A percentile compares a stretch with the other conserved stretches of the same genome.
Evolutionary conservation across 2,329 filamentous ascomycete species (phyloP).

Genomic region (Ceratocystis huliohia): DNA sequence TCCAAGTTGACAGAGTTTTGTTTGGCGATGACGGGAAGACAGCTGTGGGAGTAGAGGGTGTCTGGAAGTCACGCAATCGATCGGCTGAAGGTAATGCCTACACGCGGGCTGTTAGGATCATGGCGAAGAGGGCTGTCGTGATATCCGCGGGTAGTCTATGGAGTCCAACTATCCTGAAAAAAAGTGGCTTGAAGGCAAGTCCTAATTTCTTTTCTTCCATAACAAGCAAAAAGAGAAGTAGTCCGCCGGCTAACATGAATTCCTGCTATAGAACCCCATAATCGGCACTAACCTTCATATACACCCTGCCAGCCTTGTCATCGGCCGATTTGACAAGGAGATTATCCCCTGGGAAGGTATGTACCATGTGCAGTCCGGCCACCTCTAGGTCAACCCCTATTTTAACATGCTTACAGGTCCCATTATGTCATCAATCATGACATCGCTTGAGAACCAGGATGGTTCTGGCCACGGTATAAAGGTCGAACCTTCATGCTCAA

Average conservation of each 20-base stretch:
- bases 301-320: slow-evolving; percentile 55
- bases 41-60: slow-evolving; percentile 58
- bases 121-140: slow-evolving; percentile 69
- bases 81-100: slow-evolving; percentile 22
- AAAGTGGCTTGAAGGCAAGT: slow-evolving; percentile 59
- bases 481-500: slow-evolving; percentile 63
- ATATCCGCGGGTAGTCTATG: slow-evolving; percentile 57
- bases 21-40: slow-evolving; percentile 44
- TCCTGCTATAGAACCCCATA: slow-evolving; percentile 48
- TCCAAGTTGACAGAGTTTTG: slow-evolving; percentile 55
- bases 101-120: slow-evolving; percentile 52
- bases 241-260: slow-evolving; percentile 22
- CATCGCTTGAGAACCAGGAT: slow-evolving; percentile 70
- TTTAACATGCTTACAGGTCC: slow-evolving; percentile 37
- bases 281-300: slow-evolving; percentile 72
- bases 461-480: slow-evolving; percentile 69
- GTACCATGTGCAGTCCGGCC: slow-evolving; percentile 4
- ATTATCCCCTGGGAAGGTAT: slow-evolving; percentile 54
- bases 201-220: background rate
- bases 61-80: slow-evolving; percentile 25
- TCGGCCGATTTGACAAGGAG: slow-evolving; percentile 56
- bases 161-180: slow-evolving; percentile 61
- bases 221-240: background rate
- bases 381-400: too few relatives aligned
- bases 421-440: slow-evolving; percentile 67